A percentile compares a stretch with the other conserved stretches of the same genome.
These are phyloP conservation scores for Penicillium sp. DNA, from an alignment of 2,329 filamentous ascomycete genomes.

Conservation along the genomic window DNA sequence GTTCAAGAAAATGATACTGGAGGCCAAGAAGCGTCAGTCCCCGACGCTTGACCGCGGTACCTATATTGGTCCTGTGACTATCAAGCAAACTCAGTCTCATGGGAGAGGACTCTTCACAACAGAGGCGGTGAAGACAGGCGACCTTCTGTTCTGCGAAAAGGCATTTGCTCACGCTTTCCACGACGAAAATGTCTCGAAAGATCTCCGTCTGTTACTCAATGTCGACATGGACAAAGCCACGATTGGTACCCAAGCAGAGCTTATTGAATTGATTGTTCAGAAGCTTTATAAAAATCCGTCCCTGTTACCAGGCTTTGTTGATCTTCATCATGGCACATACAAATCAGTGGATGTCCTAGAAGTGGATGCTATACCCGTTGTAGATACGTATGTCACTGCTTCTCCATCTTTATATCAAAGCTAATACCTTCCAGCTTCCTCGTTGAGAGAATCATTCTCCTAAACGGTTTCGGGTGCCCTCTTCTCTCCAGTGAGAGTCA, in stretches of 20 bases:
- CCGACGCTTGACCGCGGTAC: slow-evolving; percentile 41
- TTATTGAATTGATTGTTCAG: slow-evolving; percentile 49
- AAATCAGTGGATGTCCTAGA: slow-evolving; percentile 24
- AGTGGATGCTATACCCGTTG: slow-evolving; percentile 45
- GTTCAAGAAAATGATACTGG: slow-evolving; percentile 24
- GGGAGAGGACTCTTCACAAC: slow-evolving; percentile 60
- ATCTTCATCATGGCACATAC: slow-evolving; percentile 51
- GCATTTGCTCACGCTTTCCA: slow-evolving; percentile 50
- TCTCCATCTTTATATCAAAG: no score
- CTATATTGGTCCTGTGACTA: slow-evolving; percentile 47
- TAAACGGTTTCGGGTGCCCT: slow-evolving; percentile 52
- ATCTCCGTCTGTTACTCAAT: slow-evolving; percentile 40
- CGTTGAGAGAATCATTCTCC: slow-evolving; percentile 45
- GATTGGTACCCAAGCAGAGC: slow-evolving; percentile 46
- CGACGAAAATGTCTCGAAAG: slow-evolving; percentile 8
- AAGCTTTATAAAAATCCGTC: slow-evolving; percentile 52
- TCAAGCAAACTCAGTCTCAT: slow-evolving; percentile 45
- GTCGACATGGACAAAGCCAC: slow-evolving; percentile 32
- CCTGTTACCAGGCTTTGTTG: slow-evolving; percentile 35
- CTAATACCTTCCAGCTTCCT: slow-evolving; percentile 47
- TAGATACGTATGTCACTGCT: slow-evolving; percentile 55
- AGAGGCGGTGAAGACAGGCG: slow-evolving; percentile 51
- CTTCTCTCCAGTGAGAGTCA: slow-evolving; percentile 28
- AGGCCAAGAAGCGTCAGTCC: slow-evolving; percentile 39
- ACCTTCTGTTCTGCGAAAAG: slow-evolving; percentile 62